A percentile compares a stretch with the other conserved stretches of the same genome.
Conservation (phyloP, 2,329 filamentous ascomycete species). For the Paecilomyces fulvus region DNA sequence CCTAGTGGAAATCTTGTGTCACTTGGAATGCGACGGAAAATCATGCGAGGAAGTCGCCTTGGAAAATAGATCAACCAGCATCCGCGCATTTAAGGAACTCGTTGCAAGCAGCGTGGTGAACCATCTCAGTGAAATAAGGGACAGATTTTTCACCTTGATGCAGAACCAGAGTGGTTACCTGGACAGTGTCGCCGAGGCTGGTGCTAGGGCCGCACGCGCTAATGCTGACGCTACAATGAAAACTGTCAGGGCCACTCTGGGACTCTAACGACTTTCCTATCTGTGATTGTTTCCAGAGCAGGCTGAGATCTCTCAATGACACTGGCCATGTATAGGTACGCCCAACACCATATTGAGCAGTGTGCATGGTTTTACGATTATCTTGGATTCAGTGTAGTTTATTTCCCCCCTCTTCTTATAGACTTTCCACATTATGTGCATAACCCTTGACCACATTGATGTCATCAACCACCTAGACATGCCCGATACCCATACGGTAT, state of each 20-base stretch:
- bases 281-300: not conserved
- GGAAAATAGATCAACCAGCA: constrained; percentile 36
- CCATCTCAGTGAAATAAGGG: constrained; percentile 24
- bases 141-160: constrained; percentile 24
- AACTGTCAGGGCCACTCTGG: constrained; percentile 21
- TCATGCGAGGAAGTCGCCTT: constrained; percentile 39
- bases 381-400: too few relatives aligned
- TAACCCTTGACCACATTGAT: not conserved
- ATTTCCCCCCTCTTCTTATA: not conserved
- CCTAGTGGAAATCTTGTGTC: constrained; percentile 68
- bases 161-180: constrained; percentile 18
- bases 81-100: constrained; percentile 55
- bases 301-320: not conserved
- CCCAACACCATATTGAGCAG: not conserved
- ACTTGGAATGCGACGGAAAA: constrained; percentile 55
- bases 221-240: constrained; percentile 25
- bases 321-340: not conserved
- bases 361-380: not conserved
- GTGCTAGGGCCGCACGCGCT: constrained; percentile 20
- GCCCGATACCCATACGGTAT: not conserved
- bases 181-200: constrained; percentile 22
- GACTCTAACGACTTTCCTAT: constrained; percentile 14
- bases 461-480: not conserved
- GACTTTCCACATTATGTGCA: not conserved
- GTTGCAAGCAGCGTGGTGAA: constrained; percentile 43